A percentile compares a stretch with the other conserved stretches of the same genome.
These are phyloP conservation scores for Daldinia caldariorum DNA, from an alignment of 495 filamentous ascomycete species.

Conservation along the genomic window DNA sequence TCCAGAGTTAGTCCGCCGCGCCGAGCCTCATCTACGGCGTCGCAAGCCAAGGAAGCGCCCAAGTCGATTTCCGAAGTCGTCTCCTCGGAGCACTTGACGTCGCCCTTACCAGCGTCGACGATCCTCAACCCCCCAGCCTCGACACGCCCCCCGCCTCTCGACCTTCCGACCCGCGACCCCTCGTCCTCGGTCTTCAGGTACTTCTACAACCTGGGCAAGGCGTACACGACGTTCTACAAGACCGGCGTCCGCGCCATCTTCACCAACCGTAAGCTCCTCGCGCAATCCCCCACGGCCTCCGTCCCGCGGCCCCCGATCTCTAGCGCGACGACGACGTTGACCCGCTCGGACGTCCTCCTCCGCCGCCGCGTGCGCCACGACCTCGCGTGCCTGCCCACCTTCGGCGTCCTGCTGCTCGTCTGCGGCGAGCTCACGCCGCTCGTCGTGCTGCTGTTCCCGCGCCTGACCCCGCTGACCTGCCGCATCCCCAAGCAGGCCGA, in stretches of 20 bases:
- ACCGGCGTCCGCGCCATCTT: conserved; percentile 76
- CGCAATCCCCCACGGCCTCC: conserved; percentile 22
- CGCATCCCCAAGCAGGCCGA: conserved; percentile 78
- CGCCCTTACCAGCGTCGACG: conserved; percentile 18
- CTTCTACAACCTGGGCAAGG: conserved; percentile 61
- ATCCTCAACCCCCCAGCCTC: conserved; percentile 66
- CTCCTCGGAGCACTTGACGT: neutral
- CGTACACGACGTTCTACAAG: conserved; percentile 85
- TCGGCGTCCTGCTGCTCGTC: conserved; percentile 74
- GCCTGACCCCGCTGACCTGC: conserved; percentile 79
- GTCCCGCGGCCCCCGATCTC: conserved; percentile 32
- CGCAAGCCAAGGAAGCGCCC: conserved; percentile 2
- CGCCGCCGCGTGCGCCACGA: conserved; percentile 73
- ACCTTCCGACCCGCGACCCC: conserved; percentile 57
- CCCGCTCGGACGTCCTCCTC: conserved; percentile 54
- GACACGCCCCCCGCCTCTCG: conserved; percentile 68
- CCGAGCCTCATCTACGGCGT: conserved; percentile 13
- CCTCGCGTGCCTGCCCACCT: conserved; percentile 75
- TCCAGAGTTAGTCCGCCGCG: neutral
- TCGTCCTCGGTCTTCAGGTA: conserved; percentile 54
- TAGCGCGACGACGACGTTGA: conserved; percentile 36
- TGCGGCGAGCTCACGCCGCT: conserved; percentile 89
- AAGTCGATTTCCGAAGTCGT: conserved; percentile 19
- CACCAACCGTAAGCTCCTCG: conserved; percentile 67
- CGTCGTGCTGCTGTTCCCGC: conserved; percentile 70